These are phyloP conservation scores for Colletotrichum ledebouriae DNA, from an alignment of 2,329 filamentous ascomycete genomes.

Conservation along the genomic window DNA sequence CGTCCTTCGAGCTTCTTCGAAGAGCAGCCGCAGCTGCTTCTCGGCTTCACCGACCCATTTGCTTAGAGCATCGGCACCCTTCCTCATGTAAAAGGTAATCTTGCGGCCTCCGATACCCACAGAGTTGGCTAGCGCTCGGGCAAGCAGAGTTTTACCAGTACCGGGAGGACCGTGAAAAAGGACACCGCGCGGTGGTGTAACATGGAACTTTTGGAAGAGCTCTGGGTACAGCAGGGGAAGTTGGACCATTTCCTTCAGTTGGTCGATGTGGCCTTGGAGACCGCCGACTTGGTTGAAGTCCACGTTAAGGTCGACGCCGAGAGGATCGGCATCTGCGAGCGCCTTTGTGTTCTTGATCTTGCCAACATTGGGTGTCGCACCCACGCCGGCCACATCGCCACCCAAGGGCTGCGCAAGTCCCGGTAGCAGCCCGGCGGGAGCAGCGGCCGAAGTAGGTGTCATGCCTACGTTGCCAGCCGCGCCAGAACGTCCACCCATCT, in stretches of 20 bases:
- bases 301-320: constrained; percentile 92
- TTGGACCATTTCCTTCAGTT: constrained; percentile 98
- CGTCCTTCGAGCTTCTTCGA: constrained; percentile 94
- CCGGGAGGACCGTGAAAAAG: constrained; percentile 97
- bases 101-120: constrained; percentile 91
- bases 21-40: constrained; percentile 90
- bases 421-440: constrained; percentile 60
- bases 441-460: constrained; percentile 67
- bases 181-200: constrained; percentile 94
- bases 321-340: constrained; percentile 91
- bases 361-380: constrained; percentile 82
- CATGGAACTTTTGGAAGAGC: constrained; percentile 90
- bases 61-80: constrained; percentile 95
- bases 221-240: constrained; percentile 95
- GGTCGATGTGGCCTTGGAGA: constrained; percentile 92
- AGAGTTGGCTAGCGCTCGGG: constrained; percentile 90
- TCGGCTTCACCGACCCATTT: constrained; percentile 99
- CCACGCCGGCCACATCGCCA: constrained; percentile 50
- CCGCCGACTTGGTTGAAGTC: constrained; percentile 96
- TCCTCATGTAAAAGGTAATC: constrained; percentile 99
- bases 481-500: constrained; percentile 75
- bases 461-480: constrained; percentile 68
- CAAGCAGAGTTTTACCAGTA: constrained; percentile 97
- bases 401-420: constrained; percentile 53
- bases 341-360: constrained; percentile 95